Evolutionary conservation across 2,329 filamentous ascomycete genomes (phyloP).

Genomic region (Arthrobotrys sinensis): DNA sequence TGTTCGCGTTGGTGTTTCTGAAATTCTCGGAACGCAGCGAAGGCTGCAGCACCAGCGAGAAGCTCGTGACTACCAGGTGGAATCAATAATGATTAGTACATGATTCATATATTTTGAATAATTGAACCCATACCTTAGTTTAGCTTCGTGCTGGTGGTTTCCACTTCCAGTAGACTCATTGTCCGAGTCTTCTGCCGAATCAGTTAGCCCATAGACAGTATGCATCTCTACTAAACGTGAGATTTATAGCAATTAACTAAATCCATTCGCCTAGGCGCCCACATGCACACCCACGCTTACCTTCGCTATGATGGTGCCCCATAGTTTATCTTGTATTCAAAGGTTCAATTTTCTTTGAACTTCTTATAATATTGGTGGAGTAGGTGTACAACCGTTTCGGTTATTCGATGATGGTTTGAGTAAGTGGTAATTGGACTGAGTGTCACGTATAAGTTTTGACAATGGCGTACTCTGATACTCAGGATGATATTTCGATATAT

Average conservation of each 20-base stretch:
- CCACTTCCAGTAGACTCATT: constrained; percentile 1
- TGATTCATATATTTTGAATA: not conserved
- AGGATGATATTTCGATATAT: not conserved
- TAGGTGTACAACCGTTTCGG: not conserved
- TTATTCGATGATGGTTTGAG: not conserved
- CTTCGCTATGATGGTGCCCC: constrained; percentile 30
- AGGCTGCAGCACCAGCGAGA: constrained; percentile 83
- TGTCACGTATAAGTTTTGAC: not conserved
- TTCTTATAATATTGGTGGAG: not conserved
- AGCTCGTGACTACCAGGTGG: constrained; percentile 77
- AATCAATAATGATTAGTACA: not conserved
- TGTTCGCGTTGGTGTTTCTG: constrained; percentile 81
- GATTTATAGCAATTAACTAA: not conserved
- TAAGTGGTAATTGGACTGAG: constrained; percentile 2
- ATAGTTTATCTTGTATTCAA: not conserved
- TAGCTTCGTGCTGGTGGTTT: constrained; percentile 28
- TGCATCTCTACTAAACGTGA: not conserved
- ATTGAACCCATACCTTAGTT: constrained; percentile 16
- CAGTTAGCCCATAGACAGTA: not conserved
- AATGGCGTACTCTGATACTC: constrained; percentile 11
- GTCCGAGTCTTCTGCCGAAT: constrained; percentile 27
- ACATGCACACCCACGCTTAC: not conserved
- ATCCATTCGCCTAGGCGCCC: not conserved
- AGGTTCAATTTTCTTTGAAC: not conserved
- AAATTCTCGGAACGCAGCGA: constrained; percentile 82